Base-by-base conservation (phyloP, 768 basidiomycete species). In the Kwoniella europaea region DNA sequence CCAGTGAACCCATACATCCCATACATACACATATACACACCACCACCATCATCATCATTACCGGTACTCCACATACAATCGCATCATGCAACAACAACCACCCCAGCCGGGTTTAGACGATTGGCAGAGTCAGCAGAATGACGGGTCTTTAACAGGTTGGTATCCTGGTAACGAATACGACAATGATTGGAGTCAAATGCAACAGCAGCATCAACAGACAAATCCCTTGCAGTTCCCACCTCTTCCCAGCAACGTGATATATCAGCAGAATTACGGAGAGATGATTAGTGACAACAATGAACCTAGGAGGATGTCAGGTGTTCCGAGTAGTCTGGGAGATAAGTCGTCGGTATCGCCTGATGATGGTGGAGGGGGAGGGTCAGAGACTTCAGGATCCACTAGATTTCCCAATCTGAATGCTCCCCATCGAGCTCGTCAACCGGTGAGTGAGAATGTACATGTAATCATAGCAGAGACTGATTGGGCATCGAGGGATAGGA, bases 381-480 rank as follows among this genome's bases (percentile, higher is more conserved):
- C 59, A 61, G 59, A 61, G 12, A 42, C 59, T 35, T 44, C 59
- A 43, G 27, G 42, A 18, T 12, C 20, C 13, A 43, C 16, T 43
- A 42, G 59, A 22, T 44, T 61, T n/a, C 35, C 59, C 43, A 43
- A 10, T 18, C 12, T 61, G n/a, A 61, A 61, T 61, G 41, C 41
- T 15, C 59, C 59, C 10, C 42, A 15, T 61, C 59, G 18, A 61
- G 59, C 42, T 61, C 59, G 13, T 61, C 59, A n/a, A n/a, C 59
- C 6, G 59, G 59, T 61, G 41, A 61, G 59, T 44, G 41, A 7
- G 16, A 12, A 16, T 10, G 15, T n/a, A 22, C 12, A 10, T 20
- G 18, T 35, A n/a, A 10, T 9, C 9, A 18, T 9, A 43, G 59
- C 41, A 22, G n/a, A 0, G 20, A 24, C 42, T 61, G 59, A 61